These are phyloP conservation scores for Metschnikowia lunata DNA, from an alignment of 805 yeast species.

Conservation along the genomic window DNA sequence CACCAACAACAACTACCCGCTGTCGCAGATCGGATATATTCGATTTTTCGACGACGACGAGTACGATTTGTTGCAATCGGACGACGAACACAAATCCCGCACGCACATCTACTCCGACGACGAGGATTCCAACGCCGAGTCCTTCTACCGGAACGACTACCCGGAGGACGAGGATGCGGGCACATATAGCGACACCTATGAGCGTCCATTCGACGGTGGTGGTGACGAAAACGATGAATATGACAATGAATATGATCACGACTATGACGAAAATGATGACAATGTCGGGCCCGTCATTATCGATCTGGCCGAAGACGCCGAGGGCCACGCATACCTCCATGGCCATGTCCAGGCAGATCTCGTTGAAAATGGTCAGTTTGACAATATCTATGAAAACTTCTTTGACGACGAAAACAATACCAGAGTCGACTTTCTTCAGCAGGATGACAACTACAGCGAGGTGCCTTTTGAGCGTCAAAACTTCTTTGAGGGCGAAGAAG, in stretches of 20 bases:
- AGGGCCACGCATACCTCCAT: slow-evolving; percentile 13
- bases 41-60: slow-evolving; percentile 54
- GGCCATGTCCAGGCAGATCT: slow-evolving; percentile 20
- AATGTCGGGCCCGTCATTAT: slow-evolving; percentile 12
- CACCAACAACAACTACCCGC: slow-evolving; percentile 46
- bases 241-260: slow-evolving; percentile 16
- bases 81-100: slow-evolving; percentile 33
- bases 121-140: slow-evolving; percentile 88
- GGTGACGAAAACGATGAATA: slow-evolving; percentile 7
- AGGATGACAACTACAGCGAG: slow-evolving; percentile 8
- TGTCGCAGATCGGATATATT: slow-evolving; percentile 50
- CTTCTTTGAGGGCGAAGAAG: slow-evolving; percentile 55
- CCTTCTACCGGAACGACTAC: slow-evolving; percentile 85
- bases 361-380: slow-evolving; percentile 15
- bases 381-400: slow-evolving; percentile 19
- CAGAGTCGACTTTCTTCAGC: slow-evolving; percentile 22
- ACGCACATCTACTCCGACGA: slow-evolving; percentile 50
- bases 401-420: slow-evolving; percentile 33
- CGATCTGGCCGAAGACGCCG: slow-evolving; percentile 11
- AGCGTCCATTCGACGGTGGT: neutral
- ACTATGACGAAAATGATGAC: slow-evolving; percentile 17
- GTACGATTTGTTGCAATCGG: slow-evolving; percentile 32
- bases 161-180: slow-evolving; percentile 87
- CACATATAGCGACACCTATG: slow-evolving; percentile 15
- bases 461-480: slow-evolving; percentile 39